A percentile compares a stretch with the other conserved stretches of the same genome.
Conservation (phyloP, 1,284 basidiomycete species). For the Ceratobasidium sp. region DNA sequence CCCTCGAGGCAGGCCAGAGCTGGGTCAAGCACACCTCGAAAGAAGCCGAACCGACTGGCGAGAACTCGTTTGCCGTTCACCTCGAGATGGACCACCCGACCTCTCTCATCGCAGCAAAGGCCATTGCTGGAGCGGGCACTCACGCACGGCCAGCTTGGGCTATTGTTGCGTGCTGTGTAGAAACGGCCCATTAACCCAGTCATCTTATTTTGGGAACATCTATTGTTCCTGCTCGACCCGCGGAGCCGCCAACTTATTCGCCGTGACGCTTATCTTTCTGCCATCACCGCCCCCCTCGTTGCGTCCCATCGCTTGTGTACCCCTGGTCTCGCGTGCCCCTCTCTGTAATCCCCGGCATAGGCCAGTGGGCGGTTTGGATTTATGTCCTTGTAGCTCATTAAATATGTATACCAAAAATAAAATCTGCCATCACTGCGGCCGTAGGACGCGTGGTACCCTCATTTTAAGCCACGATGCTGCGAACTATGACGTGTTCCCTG, state of each 20-base stretch:
- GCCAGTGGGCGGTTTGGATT: too few species aligned
- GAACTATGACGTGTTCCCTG: conserved; percentile 15
- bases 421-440: not conserved
- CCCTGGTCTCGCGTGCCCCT: too few species aligned
- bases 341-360: too few species aligned
- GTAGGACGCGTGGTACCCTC: not conserved
- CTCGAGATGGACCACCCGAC: conserved; percentile 12
- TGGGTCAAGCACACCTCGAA: not conserved
- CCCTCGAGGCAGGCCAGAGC: not conserved
- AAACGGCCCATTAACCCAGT: not conserved
- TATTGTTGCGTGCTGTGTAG: conserved; percentile 9
- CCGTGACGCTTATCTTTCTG: not conserved
- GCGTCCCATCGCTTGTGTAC: too few species aligned
- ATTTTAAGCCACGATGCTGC: conserved; percentile 24
- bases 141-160: conserved; percentile 5
- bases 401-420: too few species aligned
- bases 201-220: not conserved
- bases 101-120: not conserved
- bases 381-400: too few species aligned
- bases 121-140: conserved; percentile 9
- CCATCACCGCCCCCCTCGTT: too few species aligned
- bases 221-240: not conserved
- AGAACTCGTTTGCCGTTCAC: not conserved
- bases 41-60: not conserved
- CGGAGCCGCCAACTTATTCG: not conserved